Base-by-base conservation (phyloP, 768 basidiomycete species). In the Leccinellum rugosiceps region DNA sequence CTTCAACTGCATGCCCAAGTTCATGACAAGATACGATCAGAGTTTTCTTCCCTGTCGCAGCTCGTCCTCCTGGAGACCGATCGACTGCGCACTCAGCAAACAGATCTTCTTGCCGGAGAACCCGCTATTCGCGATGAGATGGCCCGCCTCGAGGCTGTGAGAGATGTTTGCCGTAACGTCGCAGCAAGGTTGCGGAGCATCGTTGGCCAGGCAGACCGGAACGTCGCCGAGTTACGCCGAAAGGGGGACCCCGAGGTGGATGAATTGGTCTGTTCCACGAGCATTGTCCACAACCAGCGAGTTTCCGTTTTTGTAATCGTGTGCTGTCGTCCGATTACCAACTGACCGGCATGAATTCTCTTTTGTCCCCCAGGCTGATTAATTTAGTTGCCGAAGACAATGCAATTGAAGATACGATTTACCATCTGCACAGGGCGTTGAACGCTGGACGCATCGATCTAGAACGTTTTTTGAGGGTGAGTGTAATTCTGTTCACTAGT, bases 341-440 rank as follows among this genome's bases (percentile, higher is more conserved):
- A 43, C 70, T 73, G 38, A 70, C 62, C 50, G 54, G 25, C 43
- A 19, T 56, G 17, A 6, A 13, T n/a, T 13, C n/a, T 23, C 26
- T 43, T 38, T 43, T 6, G 19, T 43, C 41, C 44, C 35, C 50
- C 68, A 98, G 96, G 75, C 78, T 99, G 23, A 87, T 98, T 63
- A 92, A 98, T 69, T 80, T 98, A 28, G 88, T 98, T n/a, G 95
- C 97, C n/a, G 97, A 99, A 72, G 97, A 98, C 73, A 94, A 94
- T 66, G 94, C 96, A 1, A 94, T 98, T 68, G 96, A 98, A 75
- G 97, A 98, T 72, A 96, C 96, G 47, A 90, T 97, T 58, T 99
- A 98, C 75, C 94, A 98, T 71, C 82, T 99, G 48, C 93, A 95
- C 62, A 83, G 94, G 59, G 96, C 94, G 0, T 78, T 99, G 61